phyloP scores from a whole-genome alignment of 805 yeast species.

The Blastobotrys chiropterorum region DNA sequence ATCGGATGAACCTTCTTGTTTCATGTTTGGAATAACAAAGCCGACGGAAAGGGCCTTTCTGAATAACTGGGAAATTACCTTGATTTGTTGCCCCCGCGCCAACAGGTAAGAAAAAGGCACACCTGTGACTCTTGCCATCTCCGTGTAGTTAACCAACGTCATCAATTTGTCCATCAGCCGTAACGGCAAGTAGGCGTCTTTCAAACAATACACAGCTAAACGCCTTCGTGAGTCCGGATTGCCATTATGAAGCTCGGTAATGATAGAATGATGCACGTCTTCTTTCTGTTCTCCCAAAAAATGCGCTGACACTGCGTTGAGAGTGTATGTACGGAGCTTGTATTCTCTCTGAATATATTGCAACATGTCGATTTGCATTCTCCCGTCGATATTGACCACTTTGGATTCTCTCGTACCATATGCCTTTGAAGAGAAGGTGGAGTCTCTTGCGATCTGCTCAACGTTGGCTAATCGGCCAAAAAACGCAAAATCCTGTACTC shows the following conservation, averaged over 20 bases:
- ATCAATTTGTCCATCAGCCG: conserved; percentile 84
- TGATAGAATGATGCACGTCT: conserved; percentile 95
- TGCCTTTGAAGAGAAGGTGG: conserved; percentile 88
- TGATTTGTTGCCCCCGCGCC: conserved; percentile 94
- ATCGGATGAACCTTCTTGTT: conserved; percentile 70
- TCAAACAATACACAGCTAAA: conserved; percentile 92
- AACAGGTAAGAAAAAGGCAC: conserved; percentile 90
- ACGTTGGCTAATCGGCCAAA: conserved; percentile 70
- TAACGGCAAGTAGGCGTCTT: conserved; percentile 90
- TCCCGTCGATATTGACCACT: conserved; percentile 86
- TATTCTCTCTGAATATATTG: conserved; percentile 94
- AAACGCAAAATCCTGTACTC: conserved; percentile 65
- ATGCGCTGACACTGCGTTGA: conserved; percentile 92
- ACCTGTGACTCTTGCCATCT: conserved; percentile 99
- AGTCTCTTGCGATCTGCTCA: conserved; percentile 72
- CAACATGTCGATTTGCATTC: conserved; percentile 88
- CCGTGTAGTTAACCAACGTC: conserved; percentile 96
- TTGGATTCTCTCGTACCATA: conserved; percentile 94
- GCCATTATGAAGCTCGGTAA: conserved; percentile 91
- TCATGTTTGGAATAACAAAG: conserved; percentile 86
- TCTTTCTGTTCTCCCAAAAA: conserved; percentile 94
- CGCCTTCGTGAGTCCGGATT: conserved; percentile 88
- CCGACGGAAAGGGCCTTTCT: conserved; percentile 85
- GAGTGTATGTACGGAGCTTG: conserved; percentile 87
- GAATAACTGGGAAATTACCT: conserved; percentile 91